Evolutionary conservation across 805 yeast genomes (phyloP).

Genomic region (Starmerella vitae): DNA sequence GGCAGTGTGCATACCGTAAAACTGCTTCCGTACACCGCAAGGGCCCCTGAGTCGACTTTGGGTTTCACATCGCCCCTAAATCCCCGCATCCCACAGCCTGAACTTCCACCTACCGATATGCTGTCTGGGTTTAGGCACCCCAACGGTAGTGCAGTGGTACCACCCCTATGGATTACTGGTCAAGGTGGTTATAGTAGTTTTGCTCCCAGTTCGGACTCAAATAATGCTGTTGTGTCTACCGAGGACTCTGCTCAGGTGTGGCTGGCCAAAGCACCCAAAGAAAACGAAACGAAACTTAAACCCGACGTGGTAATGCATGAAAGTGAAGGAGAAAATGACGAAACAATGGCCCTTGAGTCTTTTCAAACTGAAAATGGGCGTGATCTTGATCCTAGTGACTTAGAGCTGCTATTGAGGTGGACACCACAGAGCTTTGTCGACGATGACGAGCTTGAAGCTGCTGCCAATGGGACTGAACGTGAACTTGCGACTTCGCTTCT

Average conservation of each 20-base stretch:
- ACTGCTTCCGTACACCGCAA: slow-evolving; percentile 44
- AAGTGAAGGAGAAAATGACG: background rate
- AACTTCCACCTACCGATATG: slow-evolving; percentile 40
- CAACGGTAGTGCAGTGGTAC: slow-evolving; percentile 36
- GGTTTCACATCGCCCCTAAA: slow-evolving; percentile 37
- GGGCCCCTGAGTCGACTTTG: slow-evolving; percentile 23
- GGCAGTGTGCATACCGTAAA: slow-evolving; percentile 54
- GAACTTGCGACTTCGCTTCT: slow-evolving; percentile 33
- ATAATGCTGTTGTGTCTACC: slow-evolving; percentile 29
- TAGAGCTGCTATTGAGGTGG: slow-evolving; percentile 36
- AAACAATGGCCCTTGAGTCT: too few relatives aligned
- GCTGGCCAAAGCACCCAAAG: slow-evolving; percentile 5
- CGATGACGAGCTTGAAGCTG: slow-evolving; percentile 40
- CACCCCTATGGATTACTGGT: slow-evolving; percentile 51
- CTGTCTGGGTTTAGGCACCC: slow-evolving; percentile 30
- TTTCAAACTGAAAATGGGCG: background rate
- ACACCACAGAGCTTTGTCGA: slow-evolving; percentile 36
- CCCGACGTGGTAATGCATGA: background rate
- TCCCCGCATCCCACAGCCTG: slow-evolving; percentile 37
- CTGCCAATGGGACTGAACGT: slow-evolving; percentile 31
- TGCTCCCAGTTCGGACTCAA: slow-evolving; percentile 56
- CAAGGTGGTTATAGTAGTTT: slow-evolving; percentile 37
- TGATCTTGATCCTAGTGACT: slow-evolving; percentile 4
- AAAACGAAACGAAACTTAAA: background rate
- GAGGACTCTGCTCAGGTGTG: slow-evolving; percentile 17